phyloP scores from a whole-genome alignment of 495 filamentous ascomycete genomes.

The Cercophora samala region DNA sequence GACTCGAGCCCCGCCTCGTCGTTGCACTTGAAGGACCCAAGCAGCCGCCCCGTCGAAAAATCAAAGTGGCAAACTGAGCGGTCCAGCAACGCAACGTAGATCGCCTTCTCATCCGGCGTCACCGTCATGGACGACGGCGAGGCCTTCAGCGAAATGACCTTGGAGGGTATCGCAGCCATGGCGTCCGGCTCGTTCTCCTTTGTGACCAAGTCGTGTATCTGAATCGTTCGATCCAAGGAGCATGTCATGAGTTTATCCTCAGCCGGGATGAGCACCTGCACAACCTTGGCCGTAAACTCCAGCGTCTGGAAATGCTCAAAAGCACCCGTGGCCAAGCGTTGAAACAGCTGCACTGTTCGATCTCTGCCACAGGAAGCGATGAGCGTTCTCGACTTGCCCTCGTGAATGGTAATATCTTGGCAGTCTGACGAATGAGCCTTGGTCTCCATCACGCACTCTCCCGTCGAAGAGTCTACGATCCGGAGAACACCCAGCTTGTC shows the following conservation, averaged over 20 bases:
- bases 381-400: slow-evolving; percentile 52
- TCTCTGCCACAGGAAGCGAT: slow-evolving; percentile 82
- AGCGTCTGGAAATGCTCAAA: slow-evolving; percentile 52
- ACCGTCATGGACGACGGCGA: slow-evolving; percentile 80
- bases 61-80: slow-evolving; percentile 76
- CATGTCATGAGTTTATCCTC: slow-evolving; percentile 71
- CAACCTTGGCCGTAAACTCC: slow-evolving; percentile 48
- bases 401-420: slow-evolving; percentile 69
- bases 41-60: slow-evolving; percentile 63
- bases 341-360: slow-evolving; percentile 85
- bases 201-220: slow-evolving; percentile 72
- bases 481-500: slow-evolving; percentile 81
- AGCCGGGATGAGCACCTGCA: slow-evolving; percentile 46
- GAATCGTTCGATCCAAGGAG: slow-evolving; percentile 81
- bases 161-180: slow-evolving; percentile 71
- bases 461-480: slow-evolving; percentile 48
- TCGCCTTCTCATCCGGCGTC: slow-evolving; percentile 58
- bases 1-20: slow-evolving; percentile 76
- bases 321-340: slow-evolving; percentile 45
- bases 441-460: slow-evolving; percentile 57
- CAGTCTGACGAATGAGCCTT: slow-evolving; percentile 88
- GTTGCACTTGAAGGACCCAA: slow-evolving; percentile 72
- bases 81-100: slow-evolving; percentile 76
- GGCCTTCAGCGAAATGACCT: slow-evolving; percentile 75
- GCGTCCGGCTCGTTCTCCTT: slow-evolving; percentile 64